phyloP scores from a whole-genome alignment of 371 early-diverging fungal genomes.

The Mucor velutinosus region DNA sequence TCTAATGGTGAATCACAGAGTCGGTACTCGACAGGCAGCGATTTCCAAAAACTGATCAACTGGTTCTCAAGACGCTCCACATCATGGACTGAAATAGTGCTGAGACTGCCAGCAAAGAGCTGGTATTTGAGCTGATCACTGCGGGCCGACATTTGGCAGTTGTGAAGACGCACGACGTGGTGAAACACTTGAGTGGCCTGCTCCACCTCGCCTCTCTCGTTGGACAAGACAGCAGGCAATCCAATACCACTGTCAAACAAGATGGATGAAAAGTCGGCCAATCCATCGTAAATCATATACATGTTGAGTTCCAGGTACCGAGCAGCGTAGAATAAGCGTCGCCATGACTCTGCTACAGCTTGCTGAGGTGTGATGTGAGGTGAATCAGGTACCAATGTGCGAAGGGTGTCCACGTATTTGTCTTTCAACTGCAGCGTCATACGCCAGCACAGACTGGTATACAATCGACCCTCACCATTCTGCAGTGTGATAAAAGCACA shows the following conservation, averaged over 20 bases:
- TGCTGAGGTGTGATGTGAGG: constrained; percentile 6
- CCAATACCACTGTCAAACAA: constrained; percentile 39
- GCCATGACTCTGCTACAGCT: constrained; percentile 42
- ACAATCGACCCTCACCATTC: constrained; percentile 37
- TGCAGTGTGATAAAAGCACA: constrained; percentile 25
- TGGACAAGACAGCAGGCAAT: constrained; percentile 28
- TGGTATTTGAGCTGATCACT: constrained; percentile 28
- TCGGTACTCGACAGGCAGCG: constrained; percentile 25
- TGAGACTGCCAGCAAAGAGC: constrained; percentile 28
- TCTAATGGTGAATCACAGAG: constrained; percentile 36
- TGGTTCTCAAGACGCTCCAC: constrained; percentile 36
- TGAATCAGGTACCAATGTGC: not conserved
- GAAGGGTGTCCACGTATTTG: constrained; percentile 17
- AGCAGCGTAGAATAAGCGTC: constrained; percentile 38
- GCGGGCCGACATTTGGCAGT: constrained; percentile 24
- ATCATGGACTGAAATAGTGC: constrained; percentile 19
- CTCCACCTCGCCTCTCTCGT: constrained; percentile 13
- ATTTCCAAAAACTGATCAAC: constrained; percentile 37
- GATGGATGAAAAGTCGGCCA: constrained; percentile 24
- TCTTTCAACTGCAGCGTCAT: constrained; percentile 37
- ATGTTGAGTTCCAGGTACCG: constrained; percentile 36
- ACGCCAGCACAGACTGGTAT: constrained; percentile 39
- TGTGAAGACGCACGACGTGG: constrained; percentile 33
- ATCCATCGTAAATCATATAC: constrained; percentile 32
- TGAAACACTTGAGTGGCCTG: constrained; percentile 22